Base-by-base conservation (phyloP, 2,329 filamentous ascomycete genomes). In the Orbilia ellipsospora region DNA sequence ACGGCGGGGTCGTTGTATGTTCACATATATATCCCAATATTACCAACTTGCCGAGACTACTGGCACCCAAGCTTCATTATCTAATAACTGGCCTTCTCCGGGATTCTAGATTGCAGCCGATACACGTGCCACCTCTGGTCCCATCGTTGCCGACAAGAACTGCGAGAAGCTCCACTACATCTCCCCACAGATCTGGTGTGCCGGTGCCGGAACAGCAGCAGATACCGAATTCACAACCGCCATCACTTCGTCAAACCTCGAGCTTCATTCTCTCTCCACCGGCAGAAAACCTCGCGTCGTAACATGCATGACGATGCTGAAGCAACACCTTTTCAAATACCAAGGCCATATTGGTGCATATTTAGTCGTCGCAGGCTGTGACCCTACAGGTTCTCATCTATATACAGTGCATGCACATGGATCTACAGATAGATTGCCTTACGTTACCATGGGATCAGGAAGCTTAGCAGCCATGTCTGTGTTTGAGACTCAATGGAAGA, bases 121-220 rank as follows among this genome's bases (percentile, higher is more conserved):
- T 85, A 99, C 95, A 79, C 90, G 95, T 88, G 95, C 95, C 78
- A 99, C 95, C 55, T 96, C 92, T 78, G 95, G 95, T 42, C 94
- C 95, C 79, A 99, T 99, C 84, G 95, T 99, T 80, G 96, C 96
- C 84, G 95, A 99, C 89, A 99, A 99, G 92, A 99, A 99, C 88
- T 98, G 95, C 87, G 94, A 99, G 86, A 99, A 99, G 87, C 90
- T 99, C 78, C 95, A 99, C 86, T 99, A 96, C 87, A 99, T 99
- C 83, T 88, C 95, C 51, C 94, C 95, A 74, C 93, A 97, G 84
- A 99, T 99, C 84, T 99, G 95, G 95, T 99, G 95, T 85, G 95
- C 95, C 8, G 95, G 79, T 80, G 96, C 95, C 79, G 95, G 96
- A 83, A 99, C 95, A 61, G 95, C 95, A 77, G 95, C 95, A 81